Percentiles rank a stretch among this genome's conserved stretches.
phyloP scores from a whole-genome alignment of 2,329 filamentous ascomycete genomes.

The Raffaelea ambrosiae region DNA sequence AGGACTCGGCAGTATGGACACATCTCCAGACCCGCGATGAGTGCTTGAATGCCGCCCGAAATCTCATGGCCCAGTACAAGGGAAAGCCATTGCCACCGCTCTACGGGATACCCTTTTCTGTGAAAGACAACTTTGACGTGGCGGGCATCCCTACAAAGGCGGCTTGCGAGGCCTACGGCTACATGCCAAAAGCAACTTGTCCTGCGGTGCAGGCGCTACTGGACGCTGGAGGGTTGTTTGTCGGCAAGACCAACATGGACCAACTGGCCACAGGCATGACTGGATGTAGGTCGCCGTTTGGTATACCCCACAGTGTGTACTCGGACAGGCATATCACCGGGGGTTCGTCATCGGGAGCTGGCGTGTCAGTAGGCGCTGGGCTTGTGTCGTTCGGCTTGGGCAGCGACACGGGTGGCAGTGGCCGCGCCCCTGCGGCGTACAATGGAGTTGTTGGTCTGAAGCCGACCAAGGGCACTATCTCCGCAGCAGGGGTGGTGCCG shows the following conservation, averaged over 20 bases:
- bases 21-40: constrained; percentile 28
- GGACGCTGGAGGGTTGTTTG: constrained; percentile 41
- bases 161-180: constrained; percentile 38
- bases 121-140: constrained; percentile 49
- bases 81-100: constrained; percentile 29
- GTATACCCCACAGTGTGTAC: constrained; percentile 29
- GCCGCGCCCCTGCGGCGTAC: constrained; percentile 42
- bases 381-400: constrained; percentile 47
- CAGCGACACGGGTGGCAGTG: constrained; percentile 47
- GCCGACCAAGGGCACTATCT: constrained; percentile 42
- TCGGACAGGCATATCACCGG: background rate
- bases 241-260: constrained; percentile 52
- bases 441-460: constrained; percentile 44
- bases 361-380: constrained; percentile 42
- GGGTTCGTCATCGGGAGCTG: constrained; percentile 43
- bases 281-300: no score
- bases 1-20: constrained; percentile 44
- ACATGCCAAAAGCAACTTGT: constrained; percentile 34
- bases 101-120: constrained; percentile 46
- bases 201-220: constrained; percentile 37
- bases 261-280: constrained; percentile 53
- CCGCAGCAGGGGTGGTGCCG: constrained; percentile 29
- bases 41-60: constrained; percentile 29
- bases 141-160: constrained; percentile 40
- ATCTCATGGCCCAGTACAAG: constrained; percentile 29